phyloP scores from a whole-genome alignment of 2,329 filamentous ascomycete species.

The Talaromyces piceae region DNA sequence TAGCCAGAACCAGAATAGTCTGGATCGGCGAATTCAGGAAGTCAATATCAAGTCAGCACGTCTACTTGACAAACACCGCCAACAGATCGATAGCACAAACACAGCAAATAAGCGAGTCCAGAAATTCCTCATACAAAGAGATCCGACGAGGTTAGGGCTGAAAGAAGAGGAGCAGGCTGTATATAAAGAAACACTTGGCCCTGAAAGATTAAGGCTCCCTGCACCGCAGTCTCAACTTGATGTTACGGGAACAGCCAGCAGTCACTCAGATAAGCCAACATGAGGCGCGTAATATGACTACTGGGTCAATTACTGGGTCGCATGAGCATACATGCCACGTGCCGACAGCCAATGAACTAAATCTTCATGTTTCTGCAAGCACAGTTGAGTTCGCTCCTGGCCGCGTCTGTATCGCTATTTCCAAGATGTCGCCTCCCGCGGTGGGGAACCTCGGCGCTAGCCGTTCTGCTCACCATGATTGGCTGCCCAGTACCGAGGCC shows the following conservation, averaged over 20 bases:
- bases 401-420: too few species aligned
- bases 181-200: conserved; percentile 30
- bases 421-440: background rate
- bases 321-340: background rate
- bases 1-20: conserved; percentile 51
- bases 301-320: background rate
- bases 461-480: background rate
- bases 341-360: background rate
- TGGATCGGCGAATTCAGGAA: conserved; percentile 60
- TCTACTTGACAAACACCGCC: conserved; percentile 46
- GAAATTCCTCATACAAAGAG: conserved; percentile 67
- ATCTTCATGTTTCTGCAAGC: too few species aligned
- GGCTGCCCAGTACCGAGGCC: background rate
- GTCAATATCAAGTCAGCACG: conserved; percentile 58
- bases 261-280: background rate
- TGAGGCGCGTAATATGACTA: background rate
- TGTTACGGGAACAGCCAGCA: background rate
- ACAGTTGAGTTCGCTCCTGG: too few species aligned
- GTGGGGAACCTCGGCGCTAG: background rate
- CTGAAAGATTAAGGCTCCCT: conserved; percentile 6
- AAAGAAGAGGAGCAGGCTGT: conserved; percentile 37
- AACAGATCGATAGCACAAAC: conserved; percentile 42
- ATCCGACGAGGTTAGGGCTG: conserved; percentile 45
- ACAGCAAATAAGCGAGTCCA: conserved; percentile 60
- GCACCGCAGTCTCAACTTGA: background rate